These are phyloP conservation scores for Jaminaea rosea DNA, from an alignment of 1,284 basidiomycete genomes.

Conservation along the genomic window DNA sequence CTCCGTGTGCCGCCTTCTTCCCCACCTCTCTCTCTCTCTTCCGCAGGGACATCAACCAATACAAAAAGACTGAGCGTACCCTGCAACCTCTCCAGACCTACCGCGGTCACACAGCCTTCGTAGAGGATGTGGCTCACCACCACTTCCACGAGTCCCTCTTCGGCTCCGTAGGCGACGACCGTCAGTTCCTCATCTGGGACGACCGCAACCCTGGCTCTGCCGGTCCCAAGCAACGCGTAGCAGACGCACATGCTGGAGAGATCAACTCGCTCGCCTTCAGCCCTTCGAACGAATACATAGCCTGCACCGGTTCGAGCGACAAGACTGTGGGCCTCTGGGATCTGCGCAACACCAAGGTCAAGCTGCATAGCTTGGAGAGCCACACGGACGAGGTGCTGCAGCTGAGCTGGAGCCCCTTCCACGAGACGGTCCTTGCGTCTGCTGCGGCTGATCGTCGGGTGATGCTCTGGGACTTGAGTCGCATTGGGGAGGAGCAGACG, in stretches of 20 bases:
- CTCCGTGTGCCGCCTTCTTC: too few species aligned
- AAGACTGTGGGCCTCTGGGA: slow-evolving; percentile 90
- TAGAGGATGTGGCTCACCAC: slow-evolving; percentile 97
- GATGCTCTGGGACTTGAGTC: slow-evolving; percentile 87
- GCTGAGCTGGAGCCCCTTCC: slow-evolving; percentile 88
- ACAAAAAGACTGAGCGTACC: slow-evolving; percentile 67
- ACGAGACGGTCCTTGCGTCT: slow-evolving; percentile 48
- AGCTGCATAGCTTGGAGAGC: slow-evolving; percentile 80
- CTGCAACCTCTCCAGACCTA: slow-evolving; percentile 76
- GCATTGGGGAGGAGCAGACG: slow-evolving; percentile 65
- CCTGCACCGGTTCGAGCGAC: slow-evolving; percentile 88
- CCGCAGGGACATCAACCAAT: slow-evolving; percentile 89
- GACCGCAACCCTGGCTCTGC: slow-evolving; percentile 55
- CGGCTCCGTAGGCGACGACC: slow-evolving; percentile 94
- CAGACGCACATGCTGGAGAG: slow-evolving; percentile 77
- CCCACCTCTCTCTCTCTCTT: too few species aligned
- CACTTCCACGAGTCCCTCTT: slow-evolving; percentile 73
- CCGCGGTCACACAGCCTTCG: slow-evolving; percentile 54
- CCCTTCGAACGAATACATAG: slow-evolving; percentile 69
- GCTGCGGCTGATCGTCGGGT: slow-evolving; percentile 85
- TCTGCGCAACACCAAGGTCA: slow-evolving; percentile 63
- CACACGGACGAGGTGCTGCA: slow-evolving; percentile 93
- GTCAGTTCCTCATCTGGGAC: slow-evolving; percentile 91
- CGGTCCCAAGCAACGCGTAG: slow-evolving; percentile 62
- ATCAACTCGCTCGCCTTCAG: slow-evolving; percentile 86